phyloP scores from a whole-genome alignment of 208 protist species.

The Acanthamoeba sp. region DNA sequence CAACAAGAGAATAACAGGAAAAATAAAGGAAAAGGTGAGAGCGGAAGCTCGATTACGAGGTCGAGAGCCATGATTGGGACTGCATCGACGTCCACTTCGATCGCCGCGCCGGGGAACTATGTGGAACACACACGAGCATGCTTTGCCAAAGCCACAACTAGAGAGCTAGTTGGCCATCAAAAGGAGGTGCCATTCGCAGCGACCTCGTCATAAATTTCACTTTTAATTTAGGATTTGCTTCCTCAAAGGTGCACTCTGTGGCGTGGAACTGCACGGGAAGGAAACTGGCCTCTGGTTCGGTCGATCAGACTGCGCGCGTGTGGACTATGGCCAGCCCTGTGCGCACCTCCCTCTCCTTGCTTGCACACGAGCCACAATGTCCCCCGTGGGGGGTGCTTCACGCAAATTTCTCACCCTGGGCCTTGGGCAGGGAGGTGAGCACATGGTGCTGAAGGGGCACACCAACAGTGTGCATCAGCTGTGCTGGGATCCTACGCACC shows the following conservation, averaged over 20 bases:
- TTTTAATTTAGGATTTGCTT: neutral
- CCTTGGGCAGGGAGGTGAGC: conserved; percentile 16
- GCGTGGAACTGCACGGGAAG: conserved; percentile 78
- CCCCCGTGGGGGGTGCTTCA: neutral
- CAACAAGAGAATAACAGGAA: too few relatives aligned
- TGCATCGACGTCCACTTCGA: too few relatives aligned
- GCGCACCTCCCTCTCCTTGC: neutral
- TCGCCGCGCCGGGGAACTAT: neutral
- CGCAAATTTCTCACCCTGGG: too few relatives aligned
- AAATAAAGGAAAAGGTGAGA: too few relatives aligned
- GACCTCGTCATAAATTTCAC: too few relatives aligned
- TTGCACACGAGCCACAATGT: too few relatives aligned
- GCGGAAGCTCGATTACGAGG: too few relatives aligned
- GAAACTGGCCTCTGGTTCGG: conserved; percentile 80
- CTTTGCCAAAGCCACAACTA: neutral
- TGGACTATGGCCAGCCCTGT: conserved; percentile 63
- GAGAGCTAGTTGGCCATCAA: neutral
- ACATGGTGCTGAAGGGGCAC: conserved; percentile 81
- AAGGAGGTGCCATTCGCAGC: neutral
- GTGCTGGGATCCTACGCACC: conserved; percentile 78
- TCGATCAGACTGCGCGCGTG: conserved; percentile 73
- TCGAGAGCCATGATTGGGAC: too few relatives aligned
- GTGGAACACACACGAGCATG: conserved; percentile 3
- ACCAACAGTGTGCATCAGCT: conserved; percentile 80
- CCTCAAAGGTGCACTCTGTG: conserved; percentile 78